Evolutionary conservation across 2,329 filamentous ascomycete genomes (phyloP), one percentile per base, ranked within the genome.

Genomic region (Aspergillus sp.): DNA sequence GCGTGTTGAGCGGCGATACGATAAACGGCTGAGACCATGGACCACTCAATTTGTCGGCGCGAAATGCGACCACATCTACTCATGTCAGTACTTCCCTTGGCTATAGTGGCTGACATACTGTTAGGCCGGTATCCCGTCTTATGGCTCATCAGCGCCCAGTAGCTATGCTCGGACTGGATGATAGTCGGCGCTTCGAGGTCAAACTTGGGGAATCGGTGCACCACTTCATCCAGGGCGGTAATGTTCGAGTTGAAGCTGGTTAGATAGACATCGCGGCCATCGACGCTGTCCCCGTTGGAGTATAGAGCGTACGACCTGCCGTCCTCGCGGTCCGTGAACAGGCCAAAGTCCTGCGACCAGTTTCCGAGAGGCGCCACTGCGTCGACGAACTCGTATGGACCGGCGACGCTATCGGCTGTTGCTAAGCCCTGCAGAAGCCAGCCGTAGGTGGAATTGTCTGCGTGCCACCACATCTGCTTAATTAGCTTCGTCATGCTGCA

Each of bases 41-140:
- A 0, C 82, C 82, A 9, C 68, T 69, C 5, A 83, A 71, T 0
- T 71, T 75, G 63, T 83, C 80, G 1, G 81, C 81, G 15, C 81
- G 77, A 70, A 84, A 83, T 1, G 80, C 81, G 5, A 85, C 82
- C 1, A 85, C 82, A 51, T 84, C 76, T 78, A 34, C 17, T 40
- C 39, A 12, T 3, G 15, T 58, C 11, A 52, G 49, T 41, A n/a
- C 9, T 7, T 56, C 1, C 9, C 2, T 3, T 45, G 0, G 0
- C 20, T 8, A 46, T 22, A 5, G 7, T 45, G 9, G 19, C 5
- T 46, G 8, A 17, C 24, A 13, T 52, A 72, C 76, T 86, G 51
- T 86, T 86, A 1, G 84, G 83, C n/a, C 84, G 74, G 54, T 86
- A 86, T 0, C 84, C 84, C 0, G 84, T 86, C 74, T 86, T 86